A percentile compares a stretch with the other conserved stretches of the same genome.
Evolutionary conservation across 2,329 filamentous ascomycete species (phyloP).

Genomic region (Xylariaceae sp.): DNA sequence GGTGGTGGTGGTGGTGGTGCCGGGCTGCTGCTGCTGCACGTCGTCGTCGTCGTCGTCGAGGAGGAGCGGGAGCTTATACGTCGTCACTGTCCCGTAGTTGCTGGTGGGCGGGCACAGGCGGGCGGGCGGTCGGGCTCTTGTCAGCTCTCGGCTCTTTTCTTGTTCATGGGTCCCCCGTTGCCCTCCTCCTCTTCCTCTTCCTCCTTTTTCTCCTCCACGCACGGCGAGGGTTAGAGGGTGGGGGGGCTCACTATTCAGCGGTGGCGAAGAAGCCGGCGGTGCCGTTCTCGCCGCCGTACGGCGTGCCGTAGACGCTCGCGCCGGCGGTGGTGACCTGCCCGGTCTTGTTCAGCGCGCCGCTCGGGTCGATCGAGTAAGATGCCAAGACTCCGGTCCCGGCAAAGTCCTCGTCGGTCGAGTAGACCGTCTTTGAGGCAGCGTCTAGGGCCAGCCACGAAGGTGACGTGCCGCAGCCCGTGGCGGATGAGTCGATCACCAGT

Average conservation of each 20-base stretch:
- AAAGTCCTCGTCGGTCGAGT: constrained; percentile 30
- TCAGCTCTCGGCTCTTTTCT: no score
- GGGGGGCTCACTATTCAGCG: constrained; percentile 38
- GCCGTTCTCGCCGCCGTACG: constrained; percentile 32
- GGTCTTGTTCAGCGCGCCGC: constrained; percentile 24
- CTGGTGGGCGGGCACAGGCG: no score
- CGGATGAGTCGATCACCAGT: constrained; percentile 20
- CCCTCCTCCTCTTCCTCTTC: no score
- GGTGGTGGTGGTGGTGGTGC: no score
- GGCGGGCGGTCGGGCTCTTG: no score
- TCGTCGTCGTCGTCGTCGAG: constrained; percentile 18
- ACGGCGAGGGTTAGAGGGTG: no score
- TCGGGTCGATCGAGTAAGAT: constrained; percentile 24
- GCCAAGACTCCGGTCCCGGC: constrained; percentile 28
- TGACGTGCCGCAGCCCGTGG: constrained; percentile 26
- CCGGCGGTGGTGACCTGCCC: constrained; percentile 26
- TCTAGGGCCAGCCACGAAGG: constrained; percentile 32
- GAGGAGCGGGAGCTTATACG: constrained; percentile 33
- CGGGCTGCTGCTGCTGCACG: no score
- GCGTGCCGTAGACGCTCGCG: constrained; percentile 32
- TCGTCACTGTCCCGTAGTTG: constrained; percentile 34
- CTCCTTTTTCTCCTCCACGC: no score
- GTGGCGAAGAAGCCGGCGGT: constrained; percentile 32
- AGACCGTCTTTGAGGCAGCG: constrained; percentile 23
- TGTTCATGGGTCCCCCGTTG: no score